A percentile compares a stretch with the other conserved stretches of the same genome.
phyloP scores from a whole-genome alignment of 345 rosid genomes.

The Nephelium lappaceum region DNA sequence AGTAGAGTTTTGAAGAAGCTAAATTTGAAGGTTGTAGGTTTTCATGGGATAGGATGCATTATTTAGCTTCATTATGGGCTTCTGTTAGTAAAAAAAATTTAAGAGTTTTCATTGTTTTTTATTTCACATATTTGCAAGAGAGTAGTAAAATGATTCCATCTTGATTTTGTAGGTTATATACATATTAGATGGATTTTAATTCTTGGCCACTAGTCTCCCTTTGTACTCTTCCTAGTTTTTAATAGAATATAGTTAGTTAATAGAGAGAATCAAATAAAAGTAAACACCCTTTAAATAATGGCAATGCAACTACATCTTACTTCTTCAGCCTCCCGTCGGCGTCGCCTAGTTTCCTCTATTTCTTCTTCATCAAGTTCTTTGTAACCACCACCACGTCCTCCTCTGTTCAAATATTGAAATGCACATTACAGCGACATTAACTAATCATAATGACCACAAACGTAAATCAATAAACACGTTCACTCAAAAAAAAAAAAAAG shows the following conservation, averaged over 20 bases:
- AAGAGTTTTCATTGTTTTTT: not conserved
- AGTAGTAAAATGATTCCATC: not conserved
- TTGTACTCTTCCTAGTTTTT: not conserved
- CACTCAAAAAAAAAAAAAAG: not conserved
- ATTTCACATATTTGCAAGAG: not conserved
- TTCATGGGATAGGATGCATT: not conserved
- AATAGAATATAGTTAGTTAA: not conserved
- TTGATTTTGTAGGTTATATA: not conserved
- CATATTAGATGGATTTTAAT: not conserved
- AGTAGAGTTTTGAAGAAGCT: not conserved
- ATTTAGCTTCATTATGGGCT: not conserved
- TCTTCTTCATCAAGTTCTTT: conserved; percentile 99
- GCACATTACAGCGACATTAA: conserved; percentile 13
- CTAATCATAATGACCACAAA: not conserved
- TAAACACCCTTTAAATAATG: not conserved
- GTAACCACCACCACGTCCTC: conserved; percentile 99
- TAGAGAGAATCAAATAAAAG: not conserved
- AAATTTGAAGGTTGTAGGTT: not conserved
- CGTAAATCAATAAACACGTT: not conserved
- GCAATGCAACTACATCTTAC: conserved; percentile 44
- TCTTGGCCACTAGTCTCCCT: not conserved
- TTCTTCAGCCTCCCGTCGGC: conserved; percentile 89
- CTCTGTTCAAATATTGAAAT: conserved; percentile 48
- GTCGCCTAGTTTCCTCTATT: conserved; percentile 90
- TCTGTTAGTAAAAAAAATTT: not conserved